phyloP scores from a whole-genome alignment of 2,329 filamentous ascomycete genomes.

The Penicillium thymicola region DNA sequence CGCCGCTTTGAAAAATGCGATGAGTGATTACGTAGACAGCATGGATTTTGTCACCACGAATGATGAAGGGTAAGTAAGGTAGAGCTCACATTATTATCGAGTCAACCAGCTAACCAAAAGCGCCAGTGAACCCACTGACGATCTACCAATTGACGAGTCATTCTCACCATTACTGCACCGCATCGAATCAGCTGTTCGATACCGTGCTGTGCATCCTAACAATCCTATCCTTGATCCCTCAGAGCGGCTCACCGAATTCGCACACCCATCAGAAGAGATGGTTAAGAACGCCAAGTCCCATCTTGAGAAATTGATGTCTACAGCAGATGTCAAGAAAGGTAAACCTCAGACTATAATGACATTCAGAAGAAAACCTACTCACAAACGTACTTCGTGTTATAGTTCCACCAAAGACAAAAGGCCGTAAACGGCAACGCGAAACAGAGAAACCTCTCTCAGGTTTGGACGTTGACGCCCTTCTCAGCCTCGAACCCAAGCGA shows the following conservation, averaged over 20 bases:
- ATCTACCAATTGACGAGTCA: constrained; percentile 73
- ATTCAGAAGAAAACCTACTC: neutral
- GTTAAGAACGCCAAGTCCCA: constrained; percentile 55
- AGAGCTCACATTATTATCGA: neutral
- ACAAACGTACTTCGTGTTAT: constrained; percentile 19
- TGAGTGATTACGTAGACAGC: constrained; percentile 86
- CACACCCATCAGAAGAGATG: constrained; percentile 67
- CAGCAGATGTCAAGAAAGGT: constrained; percentile 81
- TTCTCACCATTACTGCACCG: constrained; percentile 86
- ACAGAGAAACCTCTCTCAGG: constrained; percentile 80
- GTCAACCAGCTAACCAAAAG: constrained; percentile 6
- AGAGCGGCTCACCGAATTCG: constrained; percentile 67
- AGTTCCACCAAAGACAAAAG: constrained; percentile 78
- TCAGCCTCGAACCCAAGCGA: constrained; percentile 56
- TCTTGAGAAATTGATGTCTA: constrained; percentile 63
- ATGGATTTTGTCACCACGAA: constrained; percentile 81
- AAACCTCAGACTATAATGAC: neutral
- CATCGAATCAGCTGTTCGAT: constrained; percentile 78
- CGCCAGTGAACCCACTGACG: constrained; percentile 58
- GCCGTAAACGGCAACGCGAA: constrained; percentile 65
- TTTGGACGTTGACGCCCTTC: constrained; percentile 77
- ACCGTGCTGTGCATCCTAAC: constrained; percentile 72
- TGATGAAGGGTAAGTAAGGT: constrained; percentile 64
- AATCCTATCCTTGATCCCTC: constrained; percentile 61
- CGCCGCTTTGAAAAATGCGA: constrained; percentile 69